Evolutionary conservation across 2,329 filamentous ascomycete genomes (phyloP).

Genomic region (Aspergillus unguis): DNA sequence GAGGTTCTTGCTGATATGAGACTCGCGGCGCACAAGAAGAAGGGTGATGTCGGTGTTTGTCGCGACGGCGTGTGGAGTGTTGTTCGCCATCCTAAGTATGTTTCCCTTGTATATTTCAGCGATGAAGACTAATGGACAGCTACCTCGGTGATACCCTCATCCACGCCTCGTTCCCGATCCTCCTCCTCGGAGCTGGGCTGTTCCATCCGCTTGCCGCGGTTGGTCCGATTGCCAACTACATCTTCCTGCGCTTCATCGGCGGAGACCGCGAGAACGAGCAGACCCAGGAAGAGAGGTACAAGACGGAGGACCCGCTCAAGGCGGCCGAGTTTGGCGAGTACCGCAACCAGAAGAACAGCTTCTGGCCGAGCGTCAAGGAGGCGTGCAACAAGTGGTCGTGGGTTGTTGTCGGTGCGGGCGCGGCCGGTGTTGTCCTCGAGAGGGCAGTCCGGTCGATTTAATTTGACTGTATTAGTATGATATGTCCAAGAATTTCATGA

Average conservation of each 20-base stretch:
- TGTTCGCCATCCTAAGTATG: conserved; percentile 61
- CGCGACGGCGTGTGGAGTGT: conserved; percentile 61
- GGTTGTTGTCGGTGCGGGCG: conserved; percentile 51
- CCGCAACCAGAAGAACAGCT: conserved; percentile 55
- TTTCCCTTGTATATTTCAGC: conserved; percentile 8
- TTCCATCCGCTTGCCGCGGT: conserved; percentile 55
- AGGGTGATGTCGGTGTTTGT: conserved; percentile 42
- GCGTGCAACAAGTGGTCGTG: conserved; percentile 56
- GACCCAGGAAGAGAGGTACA: conserved; percentile 53
- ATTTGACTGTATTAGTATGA: no score
- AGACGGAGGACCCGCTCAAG: conserved; percentile 50
- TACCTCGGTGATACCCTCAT: conserved; percentile 61
- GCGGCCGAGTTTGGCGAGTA: conserved; percentile 53
- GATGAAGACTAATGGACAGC: conserved; percentile 31
- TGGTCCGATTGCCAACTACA: conserved; percentile 57
- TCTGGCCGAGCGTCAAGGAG: conserved; percentile 55
- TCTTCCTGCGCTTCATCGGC: conserved; percentile 56
- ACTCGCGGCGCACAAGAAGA: conserved; percentile 50
- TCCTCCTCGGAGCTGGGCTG: conserved; percentile 52
- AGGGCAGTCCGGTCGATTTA: conserved; percentile 20
- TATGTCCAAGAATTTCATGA: no score
- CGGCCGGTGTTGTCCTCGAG: conserved; percentile 49
- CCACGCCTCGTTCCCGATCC: conserved; percentile 58
- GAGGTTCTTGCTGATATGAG: conserved; percentile 58
- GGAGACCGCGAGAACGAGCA: conserved; percentile 56